Conservation (phyloP, 2,329 filamentous ascomycete species). For the Fusarium sp. region DNA sequence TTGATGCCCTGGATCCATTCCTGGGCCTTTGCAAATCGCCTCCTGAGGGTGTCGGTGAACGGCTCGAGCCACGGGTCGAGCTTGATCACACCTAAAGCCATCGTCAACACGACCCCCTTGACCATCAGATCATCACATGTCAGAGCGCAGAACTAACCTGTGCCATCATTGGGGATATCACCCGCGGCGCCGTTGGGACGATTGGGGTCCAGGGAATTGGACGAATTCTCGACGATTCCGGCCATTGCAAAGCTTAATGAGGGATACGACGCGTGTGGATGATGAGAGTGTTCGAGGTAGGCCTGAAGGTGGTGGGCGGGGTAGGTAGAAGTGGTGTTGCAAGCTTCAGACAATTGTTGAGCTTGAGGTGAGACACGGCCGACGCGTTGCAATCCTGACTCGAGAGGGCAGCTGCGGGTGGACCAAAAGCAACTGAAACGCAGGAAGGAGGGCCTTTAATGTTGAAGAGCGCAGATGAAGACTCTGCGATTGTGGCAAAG, state of each 20-base stretch:
- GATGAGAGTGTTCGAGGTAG: slow-evolving; percentile 43
- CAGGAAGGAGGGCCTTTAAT: slow-evolving; percentile 32
- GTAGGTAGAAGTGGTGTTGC: slow-evolving; percentile 41
- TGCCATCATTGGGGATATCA: slow-evolving; percentile 77
- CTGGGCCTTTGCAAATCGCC: slow-evolving; percentile 84
- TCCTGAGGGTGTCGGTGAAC: slow-evolving; percentile 83
- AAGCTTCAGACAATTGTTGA: slow-evolving; percentile 43
- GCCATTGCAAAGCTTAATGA: slow-evolving; percentile 50
- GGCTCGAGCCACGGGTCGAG: slow-evolving; percentile 93
- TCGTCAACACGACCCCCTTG: slow-evolving; percentile 30
- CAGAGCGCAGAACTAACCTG: slow-evolving; percentile 66
- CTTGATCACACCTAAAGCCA: slow-evolving; percentile 80
- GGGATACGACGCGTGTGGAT: slow-evolving; percentile 30
- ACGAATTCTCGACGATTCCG: slow-evolving; percentile 56
- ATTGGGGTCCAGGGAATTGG: slow-evolving; percentile 61
- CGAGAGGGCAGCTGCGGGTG: slow-evolving; percentile 17
- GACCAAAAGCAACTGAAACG: slow-evolving; percentile 21
- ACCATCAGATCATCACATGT: slow-evolving; percentile 44
- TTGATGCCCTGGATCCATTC: slow-evolving; percentile 90
- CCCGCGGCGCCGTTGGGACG: slow-evolving; percentile 59
- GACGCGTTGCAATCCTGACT: slow-evolving; percentile 27
- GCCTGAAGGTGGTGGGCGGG: slow-evolving; percentile 36
- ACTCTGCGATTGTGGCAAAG: slow-evolving; percentile 34
- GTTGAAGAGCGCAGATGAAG: slow-evolving; percentile 31
- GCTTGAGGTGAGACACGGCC: slow-evolving; percentile 44